phyloP scores from a whole-genome alignment of 805 yeast species.

The Grigorovia humatica region DNA sequence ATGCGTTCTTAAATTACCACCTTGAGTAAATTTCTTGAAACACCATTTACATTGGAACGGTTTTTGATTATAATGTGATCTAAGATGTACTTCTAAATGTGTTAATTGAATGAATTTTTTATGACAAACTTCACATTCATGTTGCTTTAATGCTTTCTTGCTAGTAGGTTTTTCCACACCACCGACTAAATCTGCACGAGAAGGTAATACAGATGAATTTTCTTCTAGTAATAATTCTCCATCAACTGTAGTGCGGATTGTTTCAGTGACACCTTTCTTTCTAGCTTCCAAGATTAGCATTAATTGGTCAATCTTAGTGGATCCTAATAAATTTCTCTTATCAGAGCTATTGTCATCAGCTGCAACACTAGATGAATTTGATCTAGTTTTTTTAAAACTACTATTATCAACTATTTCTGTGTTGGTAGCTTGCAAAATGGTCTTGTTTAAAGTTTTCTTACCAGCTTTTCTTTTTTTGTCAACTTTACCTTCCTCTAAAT shows the following conservation, averaged over 20 bases:
- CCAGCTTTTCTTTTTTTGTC: neutral
- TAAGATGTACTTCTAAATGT: slow-evolving; percentile 78
- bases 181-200: slow-evolving; percentile 60
- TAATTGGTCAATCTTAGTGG: slow-evolving; percentile 81
- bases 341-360: slow-evolving; percentile 32
- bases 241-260: slow-evolving; percentile 54
- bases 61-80: slow-evolving; percentile 79
- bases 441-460: slow-evolving; percentile 10
- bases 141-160: slow-evolving; percentile 36
- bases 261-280: slow-evolving; percentile 58
- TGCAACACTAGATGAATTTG: neutral
- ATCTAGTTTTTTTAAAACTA: neutral
- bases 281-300: slow-evolving; percentile 89
- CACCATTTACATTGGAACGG: slow-evolving; percentile 77
- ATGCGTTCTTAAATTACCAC: slow-evolving; percentile 83
- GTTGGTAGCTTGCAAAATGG: slow-evolving; percentile 7
- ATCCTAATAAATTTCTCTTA: slow-evolving; percentile 66
- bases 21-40: slow-evolving; percentile 76
- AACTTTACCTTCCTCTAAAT: neutral
- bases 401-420: neutral
- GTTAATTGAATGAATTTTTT: slow-evolving; percentile 80
- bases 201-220: slow-evolving; percentile 41
- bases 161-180: slow-evolving; percentile 61
- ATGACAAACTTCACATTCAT: slow-evolving; percentile 66
- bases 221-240: slow-evolving; percentile 54